Evolutionary conservation across 2,329 filamentous ascomycete species (phyloP), one percentile per base, ranked within the genome.

Genomic region (Ophiocordyceps camponoti-floridani): DNA sequence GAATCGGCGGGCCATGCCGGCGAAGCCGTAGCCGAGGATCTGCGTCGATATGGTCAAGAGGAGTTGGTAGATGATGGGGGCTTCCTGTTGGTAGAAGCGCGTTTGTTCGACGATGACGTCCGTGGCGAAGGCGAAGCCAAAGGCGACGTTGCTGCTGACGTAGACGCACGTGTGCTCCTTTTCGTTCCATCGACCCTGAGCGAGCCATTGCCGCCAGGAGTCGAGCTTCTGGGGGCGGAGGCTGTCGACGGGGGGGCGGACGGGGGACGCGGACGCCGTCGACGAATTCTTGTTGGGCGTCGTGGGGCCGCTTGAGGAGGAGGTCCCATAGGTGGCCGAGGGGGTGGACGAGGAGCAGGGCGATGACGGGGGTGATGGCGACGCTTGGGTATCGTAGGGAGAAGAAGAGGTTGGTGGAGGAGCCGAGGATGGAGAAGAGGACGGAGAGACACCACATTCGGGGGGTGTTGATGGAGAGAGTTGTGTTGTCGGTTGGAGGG

Each of bases 71-170:
- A 73, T 58, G 41, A 93, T 77, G 31, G 76, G 73, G 9, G 82
- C 79, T 41, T 87, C 74, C 59, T 93, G 86, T 45, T 85, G 79
- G 62, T 94, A 94, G 60, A 93, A 94, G 48, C 84, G 78, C 26
- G 84, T 85, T 64, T 93, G 86, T 59, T 93, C 85, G 44, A 93
- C 84, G 52, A 94, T 91, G 47, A 91, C 82, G 64, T 91, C 84
- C 27, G 85, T 91, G 8, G 84, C 84, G 62, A 91, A 91, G 26
- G 85, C 84, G 61, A 91, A 91, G 2, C 84, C 85, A 58, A 91
- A 91, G 18, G 84, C 86, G 40, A 91, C 84, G 56, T 91, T 91
- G 63, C 84, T 89, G 67, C 82, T 86, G 53, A 91, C 85, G 53
- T 91, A 91, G 44, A 91, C 84, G 56, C 84, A 91, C 40, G 81